A percentile compares a stretch with the other conserved stretches of the same genome.
These are phyloP conservation scores for Chernovozyma sophiae-reginae DNA, from an alignment of 1,139 yeast genomes.

Conservation along the genomic window DNA sequence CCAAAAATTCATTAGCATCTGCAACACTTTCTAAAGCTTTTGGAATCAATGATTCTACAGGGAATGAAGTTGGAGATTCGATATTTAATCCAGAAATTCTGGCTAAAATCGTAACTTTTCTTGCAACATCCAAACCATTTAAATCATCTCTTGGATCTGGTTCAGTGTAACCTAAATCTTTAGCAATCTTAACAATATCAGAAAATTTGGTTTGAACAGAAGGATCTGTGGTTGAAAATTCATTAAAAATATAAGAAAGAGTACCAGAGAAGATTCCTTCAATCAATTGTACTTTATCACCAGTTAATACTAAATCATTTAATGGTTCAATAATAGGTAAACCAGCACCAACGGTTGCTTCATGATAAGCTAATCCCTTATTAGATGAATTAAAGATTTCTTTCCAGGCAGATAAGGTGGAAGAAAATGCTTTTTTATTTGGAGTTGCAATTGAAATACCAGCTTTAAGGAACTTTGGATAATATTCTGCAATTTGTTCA, in stretches of 20 bases:
- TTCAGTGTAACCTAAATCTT: conserved; percentile 91
- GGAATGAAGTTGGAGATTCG: conserved; percentile 92
- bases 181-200: conserved; percentile 84
- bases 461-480: conserved; percentile 65
- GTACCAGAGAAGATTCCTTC: conserved; percentile 98
- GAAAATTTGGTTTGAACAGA: conserved; percentile 67
- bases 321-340: conserved; percentile 88
- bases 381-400: conserved; percentile 57
- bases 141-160: conserved; percentile 99
- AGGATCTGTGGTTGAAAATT: conserved; percentile 68
- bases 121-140: conserved; percentile 96
- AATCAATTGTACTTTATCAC: conserved; percentile 84
- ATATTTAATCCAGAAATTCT: conserved; percentile 85
- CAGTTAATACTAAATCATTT: conserved; percentile 83
- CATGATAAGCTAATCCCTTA: conserved; percentile 85
- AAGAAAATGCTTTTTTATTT: conserved; percentile 95
- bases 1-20: conserved; percentile 74
- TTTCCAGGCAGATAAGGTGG: conserved; percentile 71
- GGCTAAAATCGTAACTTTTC: conserved; percentile 93
- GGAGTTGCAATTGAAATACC: conserved; percentile 97
- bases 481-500: conserved; percentile 66
- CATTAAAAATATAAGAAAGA: conserved; percentile 92
- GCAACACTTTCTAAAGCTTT: conserved; percentile 70
- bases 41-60: conserved; percentile 91
- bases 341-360: conserved; percentile 99